Base-by-base conservation (phyloP, 2,329 filamentous ascomycete species). In the Mariannaea sp. region DNA sequence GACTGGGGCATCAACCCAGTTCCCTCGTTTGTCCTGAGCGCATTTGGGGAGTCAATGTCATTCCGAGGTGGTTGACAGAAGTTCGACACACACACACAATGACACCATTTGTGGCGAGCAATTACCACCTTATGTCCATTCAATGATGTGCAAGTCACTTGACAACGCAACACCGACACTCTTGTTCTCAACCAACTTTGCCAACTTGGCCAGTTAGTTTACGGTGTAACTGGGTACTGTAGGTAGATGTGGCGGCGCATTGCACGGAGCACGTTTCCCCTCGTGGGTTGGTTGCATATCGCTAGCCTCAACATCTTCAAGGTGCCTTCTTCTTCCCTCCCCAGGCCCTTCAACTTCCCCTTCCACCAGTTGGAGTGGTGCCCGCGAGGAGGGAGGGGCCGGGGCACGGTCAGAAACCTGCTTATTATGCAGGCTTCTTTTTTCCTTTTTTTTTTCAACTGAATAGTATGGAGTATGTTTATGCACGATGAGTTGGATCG, bases 401-500 rank as follows among this genome's bases (percentile, higher is more conserved):
- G 30, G 30, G 17, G 20, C 38, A 47, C 14, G 50, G 14, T 16
- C 39, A 19, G 26, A 26, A 26, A 17, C 50, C 50, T 38, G 40
- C 39, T 49, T 53, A 53, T 49, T 53, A 53, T 55, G 53, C 53
- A 47, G 48, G 53, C 52, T 32, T 52, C 47, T 57, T 26, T 58
- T 55, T n/a, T n/a, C n/a, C n/a, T n/a, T n/a, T n/a, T n/a, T n/a
- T n/a, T n/a, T n/a, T n/a, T n/a, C n/a, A n/a, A n/a, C n/a, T n/a
- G n/a, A n/a, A n/a, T n/a, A n/a, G n/a, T n/a, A n/a, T n/a, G n/a
- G n/a, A 46, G 49, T 53, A 47, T 62, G 49, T 67, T 70, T 61
- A 74, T 75, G 73, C 73, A 73, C 61, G 70, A 71, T 72, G 69
- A 71, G 67, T 57, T 71, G 68, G 68, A 63, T 51, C 59, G 41